Percentiles rank a stretch among this genome's conserved stretches.
These are phyloP conservation scores for Corinectria fuckeliana DNA, from an alignment of 2,329 filamentous ascomycete species.

Conservation along the genomic window DNA sequence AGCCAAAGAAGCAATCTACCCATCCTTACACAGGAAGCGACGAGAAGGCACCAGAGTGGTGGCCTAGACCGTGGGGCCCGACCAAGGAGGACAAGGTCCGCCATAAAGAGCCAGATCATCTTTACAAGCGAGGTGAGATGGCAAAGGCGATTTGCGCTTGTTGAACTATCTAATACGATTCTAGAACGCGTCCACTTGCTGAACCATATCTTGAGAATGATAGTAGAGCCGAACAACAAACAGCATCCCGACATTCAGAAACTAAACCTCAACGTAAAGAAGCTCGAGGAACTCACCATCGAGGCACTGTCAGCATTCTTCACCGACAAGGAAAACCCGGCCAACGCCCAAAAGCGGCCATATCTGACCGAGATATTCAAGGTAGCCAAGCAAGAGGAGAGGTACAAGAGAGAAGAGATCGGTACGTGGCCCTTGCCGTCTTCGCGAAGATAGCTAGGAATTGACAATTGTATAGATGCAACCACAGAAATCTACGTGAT, in stretches of 20 bases:
- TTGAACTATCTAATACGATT: constrained; percentile 7
- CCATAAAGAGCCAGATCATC: constrained; percentile 77
- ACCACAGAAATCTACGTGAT: constrained; percentile 57
- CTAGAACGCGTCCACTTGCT: constrained; percentile 66
- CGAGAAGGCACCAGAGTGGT: constrained; percentile 69
- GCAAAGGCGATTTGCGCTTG: background rate
- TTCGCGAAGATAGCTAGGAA: too few species aligned
- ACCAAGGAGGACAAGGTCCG: constrained; percentile 62
- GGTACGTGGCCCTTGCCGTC: constrained; percentile 49
- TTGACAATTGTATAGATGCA: constrained; percentile 48
- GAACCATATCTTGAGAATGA: constrained; percentile 65
- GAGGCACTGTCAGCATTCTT: constrained; percentile 67
- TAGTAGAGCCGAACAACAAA: constrained; percentile 56
- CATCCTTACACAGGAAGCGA: constrained; percentile 74
- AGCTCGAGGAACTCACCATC: constrained; percentile 63
- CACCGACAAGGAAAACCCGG: constrained; percentile 56
- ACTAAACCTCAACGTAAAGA: constrained; percentile 58
- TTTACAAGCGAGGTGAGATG: constrained; percentile 67
- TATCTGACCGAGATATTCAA: constrained; percentile 68
- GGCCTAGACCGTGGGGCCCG: constrained; percentile 63
- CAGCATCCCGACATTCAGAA: constrained; percentile 62
- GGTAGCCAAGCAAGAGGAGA: constrained; percentile 63
- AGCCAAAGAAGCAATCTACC: constrained; percentile 78
- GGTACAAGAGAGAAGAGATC: constrained; percentile 62
- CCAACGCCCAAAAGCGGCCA: constrained; percentile 61